phyloP scores from a whole-genome alignment of 495 filamentous ascomycete genomes.

The Durotheca rogersii region DNA sequence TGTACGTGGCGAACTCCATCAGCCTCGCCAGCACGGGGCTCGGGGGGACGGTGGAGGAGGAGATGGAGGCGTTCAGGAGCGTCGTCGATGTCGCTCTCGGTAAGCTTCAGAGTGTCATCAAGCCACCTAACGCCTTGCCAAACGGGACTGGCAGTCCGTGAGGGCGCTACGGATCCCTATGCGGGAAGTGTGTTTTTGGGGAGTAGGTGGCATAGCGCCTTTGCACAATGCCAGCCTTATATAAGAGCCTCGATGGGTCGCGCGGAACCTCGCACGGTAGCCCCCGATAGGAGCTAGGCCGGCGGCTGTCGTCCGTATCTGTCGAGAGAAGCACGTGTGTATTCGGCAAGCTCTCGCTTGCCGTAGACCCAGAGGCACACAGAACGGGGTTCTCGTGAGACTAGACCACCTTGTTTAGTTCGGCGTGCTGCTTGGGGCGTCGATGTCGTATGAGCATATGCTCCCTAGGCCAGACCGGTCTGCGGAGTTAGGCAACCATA shows the following conservation, averaged over 20 bases:
- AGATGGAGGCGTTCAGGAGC: slow-evolving; percentile 81
- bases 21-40: slow-evolving; percentile 65
- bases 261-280: too few relatives aligned
- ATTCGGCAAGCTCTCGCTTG: not conserved
- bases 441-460: not conserved
- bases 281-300: too few relatives aligned
- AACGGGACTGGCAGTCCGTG: slow-evolving; percentile 22
- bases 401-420: not conserved
- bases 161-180: not conserved
- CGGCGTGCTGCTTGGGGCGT: not conserved
- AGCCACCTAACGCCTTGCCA: slow-evolving; percentile 11
- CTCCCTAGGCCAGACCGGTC: not conserved
- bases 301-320: too few relatives aligned
- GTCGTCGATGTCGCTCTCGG: slow-evolving; percentile 68
- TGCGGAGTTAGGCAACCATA: not conserved
- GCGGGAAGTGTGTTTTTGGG: not conserved
- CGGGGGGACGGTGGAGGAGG: slow-evolving; percentile 82
- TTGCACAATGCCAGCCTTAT: too few relatives aligned
- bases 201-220: too few relatives aligned
- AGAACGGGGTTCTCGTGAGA: not conserved
- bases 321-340: not conserved
- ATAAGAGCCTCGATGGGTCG: too few relatives aligned
- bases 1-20: slow-evolving; percentile 82
- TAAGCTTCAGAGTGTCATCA: slow-evolving; percentile 46
- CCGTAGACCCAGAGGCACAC: not conserved